Conservation (phyloP, 1,284 basidiomycete genomes). For the Sparassis latifolia region DNA sequence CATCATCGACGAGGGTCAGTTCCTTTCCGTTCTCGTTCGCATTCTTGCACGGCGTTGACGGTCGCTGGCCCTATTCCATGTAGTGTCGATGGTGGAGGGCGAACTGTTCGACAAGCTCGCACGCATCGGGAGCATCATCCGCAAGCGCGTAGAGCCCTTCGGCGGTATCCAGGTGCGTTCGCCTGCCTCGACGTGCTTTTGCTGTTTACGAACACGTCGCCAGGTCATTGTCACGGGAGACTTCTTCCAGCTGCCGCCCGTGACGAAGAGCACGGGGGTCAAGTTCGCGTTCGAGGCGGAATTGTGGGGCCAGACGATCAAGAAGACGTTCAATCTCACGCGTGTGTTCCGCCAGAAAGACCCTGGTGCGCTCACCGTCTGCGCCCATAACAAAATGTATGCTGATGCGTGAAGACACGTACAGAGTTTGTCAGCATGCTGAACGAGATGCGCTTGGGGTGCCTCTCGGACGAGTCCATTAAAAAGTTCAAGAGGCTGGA, state of each 20-base stretch:
- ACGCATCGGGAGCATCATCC: constrained; percentile 55
- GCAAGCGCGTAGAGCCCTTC: constrained; percentile 61
- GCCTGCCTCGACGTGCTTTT: constrained; percentile 9
- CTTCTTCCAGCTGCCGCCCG: constrained; percentile 92
- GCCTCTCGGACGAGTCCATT: constrained; percentile 51
- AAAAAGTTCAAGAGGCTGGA: constrained; percentile 55
- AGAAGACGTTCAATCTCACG: constrained; percentile 51
- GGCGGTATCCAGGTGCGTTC: constrained; percentile 79
- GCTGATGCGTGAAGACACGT: not conserved
- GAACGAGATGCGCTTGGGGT: constrained; percentile 87
- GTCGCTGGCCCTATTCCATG: constrained; percentile 32
- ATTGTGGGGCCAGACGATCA: constrained; percentile 60
- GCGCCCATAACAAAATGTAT: not conserved
- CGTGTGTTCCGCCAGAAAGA: constrained; percentile 66
- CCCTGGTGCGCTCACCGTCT: constrained; percentile 35
- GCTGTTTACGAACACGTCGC: not conserved
- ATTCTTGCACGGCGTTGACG: constrained; percentile 69
- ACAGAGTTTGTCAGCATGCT: constrained; percentile 84
- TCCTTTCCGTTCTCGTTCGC: not conserved
- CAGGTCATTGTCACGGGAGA: constrained; percentile 84
- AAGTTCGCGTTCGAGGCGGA: constrained; percentile 83
- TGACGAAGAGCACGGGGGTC: constrained; percentile 44
- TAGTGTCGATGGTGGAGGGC: constrained; percentile 92
- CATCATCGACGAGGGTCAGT: constrained; percentile 88
- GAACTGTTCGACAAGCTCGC: constrained; percentile 81